Conservation (phyloP, 768 basidiomycete species). For the Suillus decipiens region DNA sequence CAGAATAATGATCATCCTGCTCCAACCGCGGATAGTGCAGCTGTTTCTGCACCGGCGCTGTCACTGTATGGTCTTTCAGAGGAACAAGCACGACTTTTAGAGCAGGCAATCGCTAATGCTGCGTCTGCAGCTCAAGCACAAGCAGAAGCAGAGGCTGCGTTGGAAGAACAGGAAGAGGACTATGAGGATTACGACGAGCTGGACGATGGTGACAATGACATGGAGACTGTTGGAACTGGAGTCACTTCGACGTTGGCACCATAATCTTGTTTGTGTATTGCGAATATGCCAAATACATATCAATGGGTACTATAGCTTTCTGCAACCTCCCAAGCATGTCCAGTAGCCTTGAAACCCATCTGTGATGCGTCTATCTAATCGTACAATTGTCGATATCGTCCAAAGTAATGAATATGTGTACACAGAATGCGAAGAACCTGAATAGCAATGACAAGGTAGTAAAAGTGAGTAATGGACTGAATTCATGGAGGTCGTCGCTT, state of each 20-base stretch:
- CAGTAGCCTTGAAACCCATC: conserved; percentile 15
- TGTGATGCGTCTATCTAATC: conserved; percentile 18
- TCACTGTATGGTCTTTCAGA: conserved; percentile 74
- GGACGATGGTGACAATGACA: conserved; percentile 45
- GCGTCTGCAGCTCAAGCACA: conserved; percentile 76
- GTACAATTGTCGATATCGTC: conserved; percentile 30
- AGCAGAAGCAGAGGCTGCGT: conserved; percentile 75
- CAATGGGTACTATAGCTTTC: conserved; percentile 26
- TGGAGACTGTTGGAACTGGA: conserved; percentile 25
- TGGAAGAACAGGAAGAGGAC: conserved; percentile 69
- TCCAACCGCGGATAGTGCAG: conserved; percentile 12
- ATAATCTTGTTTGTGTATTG: conserved; percentile 26
- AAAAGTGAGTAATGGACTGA: conserved; percentile 4
- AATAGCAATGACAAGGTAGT: conserved; percentile 8
- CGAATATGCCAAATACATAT: conserved; percentile 17
- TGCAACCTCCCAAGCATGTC: conserved; percentile 15
- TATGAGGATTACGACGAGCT: conserved; percentile 47
- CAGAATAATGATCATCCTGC: conserved; percentile 13
- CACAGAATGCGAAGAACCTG: conserved; percentile 32
- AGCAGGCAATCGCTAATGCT: conserved; percentile 74
- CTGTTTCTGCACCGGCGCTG: conserved; percentile 40
- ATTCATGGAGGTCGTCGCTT: conserved; percentile 7
- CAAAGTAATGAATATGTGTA: conserved; percentile 26
- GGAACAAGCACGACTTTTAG: conserved; percentile 68
- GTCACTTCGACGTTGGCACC: conserved; percentile 12